Evolutionary conservation across 1,139 yeast genomes (phyloP).

Genomic region (Debaryomyces robertsiae): DNA sequence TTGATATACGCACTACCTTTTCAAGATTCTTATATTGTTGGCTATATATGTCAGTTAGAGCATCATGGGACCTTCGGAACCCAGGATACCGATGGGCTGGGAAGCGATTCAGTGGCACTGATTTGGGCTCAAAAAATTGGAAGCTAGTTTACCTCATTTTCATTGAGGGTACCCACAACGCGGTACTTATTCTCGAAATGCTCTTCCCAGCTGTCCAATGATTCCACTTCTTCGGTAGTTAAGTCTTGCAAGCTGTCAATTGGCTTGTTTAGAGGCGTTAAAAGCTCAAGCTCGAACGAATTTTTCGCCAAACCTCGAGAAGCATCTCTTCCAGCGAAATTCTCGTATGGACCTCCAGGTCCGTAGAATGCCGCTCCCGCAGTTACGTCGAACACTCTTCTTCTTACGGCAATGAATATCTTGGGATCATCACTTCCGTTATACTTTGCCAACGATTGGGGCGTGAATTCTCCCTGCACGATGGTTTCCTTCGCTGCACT

Average conservation of each 20-base stretch:
- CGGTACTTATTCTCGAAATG: slow-evolving; percentile 81
- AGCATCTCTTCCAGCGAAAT: slow-evolving; percentile 97
- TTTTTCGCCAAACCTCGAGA: slow-evolving; percentile 90
- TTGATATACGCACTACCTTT: slow-evolving; percentile 1
- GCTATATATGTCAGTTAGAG: neutral
- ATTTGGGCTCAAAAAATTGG: too few species aligned
- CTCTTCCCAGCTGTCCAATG: slow-evolving; percentile 83
- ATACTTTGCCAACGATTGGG: slow-evolving; percentile 66
- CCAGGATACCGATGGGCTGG: too few species aligned
- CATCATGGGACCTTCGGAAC: too few species aligned
- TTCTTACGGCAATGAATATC: slow-evolving; percentile 81
- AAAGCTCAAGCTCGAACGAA: slow-evolving; percentile 70
- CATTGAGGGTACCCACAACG: slow-evolving; percentile 59
- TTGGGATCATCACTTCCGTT: slow-evolving; percentile 80
- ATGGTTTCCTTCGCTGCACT: slow-evolving; percentile 51
- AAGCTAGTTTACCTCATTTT: slow-evolving; percentile 11
- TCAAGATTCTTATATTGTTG: neutral
- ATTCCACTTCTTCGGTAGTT: slow-evolving; percentile 58
- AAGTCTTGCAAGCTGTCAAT: slow-evolving; percentile 71
- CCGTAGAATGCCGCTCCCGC: slow-evolving; percentile 88
- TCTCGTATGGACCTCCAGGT: slow-evolving; percentile 94
- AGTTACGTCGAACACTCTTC: slow-evolving; percentile 84
- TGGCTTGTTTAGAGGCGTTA: slow-evolving; percentile 65
- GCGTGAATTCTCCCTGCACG: slow-evolving; percentile 80
- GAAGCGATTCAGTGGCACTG: too few species aligned